Conservation (phyloP, 805 yeast genomes). For the Kuraishia capsulata region DNA sequence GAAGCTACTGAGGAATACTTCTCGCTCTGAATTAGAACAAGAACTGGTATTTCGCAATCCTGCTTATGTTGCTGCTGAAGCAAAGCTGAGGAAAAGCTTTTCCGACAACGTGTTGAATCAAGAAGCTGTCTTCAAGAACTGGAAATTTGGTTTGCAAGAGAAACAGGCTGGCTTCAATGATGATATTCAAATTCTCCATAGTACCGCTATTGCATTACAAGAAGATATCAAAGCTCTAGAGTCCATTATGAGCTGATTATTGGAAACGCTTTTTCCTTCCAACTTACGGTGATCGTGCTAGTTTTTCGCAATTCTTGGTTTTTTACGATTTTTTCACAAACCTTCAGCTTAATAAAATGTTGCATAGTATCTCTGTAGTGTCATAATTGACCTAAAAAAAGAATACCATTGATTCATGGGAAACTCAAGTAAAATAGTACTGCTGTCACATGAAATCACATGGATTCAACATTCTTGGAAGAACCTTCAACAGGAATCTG, state of each 20-base stretch:
- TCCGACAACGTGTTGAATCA: constrained; percentile 34
- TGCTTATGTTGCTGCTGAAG: constrained; percentile 33
- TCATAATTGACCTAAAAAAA: too few species aligned
- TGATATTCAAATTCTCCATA: constrained; percentile 38
- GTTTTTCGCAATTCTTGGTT: too few species aligned
- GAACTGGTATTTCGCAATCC: constrained; percentile 34
- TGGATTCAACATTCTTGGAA: background rate
- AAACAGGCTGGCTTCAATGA: constrained; percentile 48
- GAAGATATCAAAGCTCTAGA: constrained; percentile 9
- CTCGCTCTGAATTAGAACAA: constrained; percentile 27
- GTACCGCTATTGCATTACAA: constrained; percentile 27
- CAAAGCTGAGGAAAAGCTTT: constrained; percentile 31
- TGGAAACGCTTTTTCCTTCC: too few species aligned
- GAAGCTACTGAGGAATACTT: constrained; percentile 25
- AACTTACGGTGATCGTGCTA: too few species aligned
- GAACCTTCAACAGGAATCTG: background rate
- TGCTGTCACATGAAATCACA: background rate
- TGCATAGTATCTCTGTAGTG: background rate
- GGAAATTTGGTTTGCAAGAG: constrained; percentile 47
- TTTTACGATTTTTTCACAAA: too few species aligned
- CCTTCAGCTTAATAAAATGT: background rate
- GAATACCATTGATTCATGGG: too few species aligned
- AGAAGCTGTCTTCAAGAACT: constrained; percentile 49
- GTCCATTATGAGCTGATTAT: too few species aligned
- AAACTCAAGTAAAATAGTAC: background rate